Conservation (phyloP, 2,329 filamentous ascomycete species). For the Ceratocystis variospora region DNA sequence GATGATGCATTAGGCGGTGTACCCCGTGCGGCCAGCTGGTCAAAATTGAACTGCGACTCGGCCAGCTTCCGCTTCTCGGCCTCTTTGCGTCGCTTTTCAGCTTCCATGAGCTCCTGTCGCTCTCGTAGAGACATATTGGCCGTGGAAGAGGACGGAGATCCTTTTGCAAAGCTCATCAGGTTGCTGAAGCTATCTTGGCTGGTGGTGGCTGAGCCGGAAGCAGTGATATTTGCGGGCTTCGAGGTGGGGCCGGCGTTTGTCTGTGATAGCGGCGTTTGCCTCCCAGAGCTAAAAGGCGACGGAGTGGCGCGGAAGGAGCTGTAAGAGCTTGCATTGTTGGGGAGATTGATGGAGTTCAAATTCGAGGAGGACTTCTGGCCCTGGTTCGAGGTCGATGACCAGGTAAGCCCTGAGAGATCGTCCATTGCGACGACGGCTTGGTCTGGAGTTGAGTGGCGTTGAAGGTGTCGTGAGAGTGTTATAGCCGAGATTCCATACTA, state of each 20-base stretch:
- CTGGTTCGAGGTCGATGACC: constrained; percentile 33
- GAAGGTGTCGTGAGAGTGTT: not conserved
- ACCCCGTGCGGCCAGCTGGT: constrained; percentile 53
- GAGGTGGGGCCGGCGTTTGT: not conserved
- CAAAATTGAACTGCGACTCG: constrained; percentile 64
- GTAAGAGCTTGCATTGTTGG: constrained; percentile 34
- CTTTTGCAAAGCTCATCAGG: constrained; percentile 45
- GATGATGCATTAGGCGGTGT: constrained; percentile 34
- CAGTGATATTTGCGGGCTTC: constrained; percentile 18
- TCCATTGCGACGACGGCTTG: constrained; percentile 35
- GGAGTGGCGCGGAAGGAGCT: constrained; percentile 41
- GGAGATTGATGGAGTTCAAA: constrained; percentile 28
- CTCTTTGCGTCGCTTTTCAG: constrained; percentile 56
- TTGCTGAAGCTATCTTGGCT: constrained; percentile 62
- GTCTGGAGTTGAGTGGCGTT: not conserved
- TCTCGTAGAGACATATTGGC: constrained; percentile 67
- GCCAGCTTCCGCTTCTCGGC: constrained; percentile 57
- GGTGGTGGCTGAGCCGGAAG: constrained; percentile 36
- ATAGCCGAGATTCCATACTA: not conserved
- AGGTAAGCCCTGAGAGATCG: constrained; percentile 47
- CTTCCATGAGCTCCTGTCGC: constrained; percentile 54
- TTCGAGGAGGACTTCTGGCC: constrained; percentile 28
- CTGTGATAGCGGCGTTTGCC: constrained; percentile 35
- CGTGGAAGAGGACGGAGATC: constrained; percentile 33
- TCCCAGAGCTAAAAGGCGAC: constrained; percentile 41